Base-by-base conservation (phyloP, 2,329 filamentous ascomycete species). In the Shiraia sp. region DNA sequence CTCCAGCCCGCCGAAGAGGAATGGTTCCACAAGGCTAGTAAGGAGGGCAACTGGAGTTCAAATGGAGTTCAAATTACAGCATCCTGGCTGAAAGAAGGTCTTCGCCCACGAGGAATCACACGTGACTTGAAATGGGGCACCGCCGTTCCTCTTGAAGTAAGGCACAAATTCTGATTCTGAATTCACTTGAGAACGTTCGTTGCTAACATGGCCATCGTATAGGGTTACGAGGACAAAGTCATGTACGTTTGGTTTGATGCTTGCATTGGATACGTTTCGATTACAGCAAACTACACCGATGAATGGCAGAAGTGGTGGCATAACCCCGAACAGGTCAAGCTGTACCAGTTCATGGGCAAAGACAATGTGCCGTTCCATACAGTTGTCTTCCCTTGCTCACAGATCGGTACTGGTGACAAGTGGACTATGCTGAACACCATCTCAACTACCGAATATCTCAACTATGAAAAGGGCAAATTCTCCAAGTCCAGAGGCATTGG, bases 291-390 rank as follows among this genome's bases (percentile, higher is more conserved):
- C 58, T 95, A 95, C 69, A 96, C 90, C 4, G 79, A 84, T 31
- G 79, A 95, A 49, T 96, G 91, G 91, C 85, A 95, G 74, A 80
- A 88, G 63, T 96, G 91, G 91, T 96, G 91, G 91, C 85, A 87
- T 64, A 87, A 95, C 68, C 89, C 90, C 0, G 86, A 95, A 31
- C 79, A 95, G 24, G 90, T 96, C 33, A 81, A 86, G 63, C 80
- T 96, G 10, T 96, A 93, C 70, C 91, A 96, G 31, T 73, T 96
- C 77, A 88, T 96, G 82, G 91, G 91, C 72, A 96, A 96, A 69
- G 88, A 92, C 69, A 91, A 92, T 55, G 87, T 89, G 12, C 83
- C 83, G 6, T 93, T 92, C 77, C 90, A 96, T 74, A 88, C 87
- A 31, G 88, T 96, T 61, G 90, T 95, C 64, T 96, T 95, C 77